Conservation (phyloP, 192 early-diverging fungal genomes). For the Pilobolus umbonatus region DNA sequence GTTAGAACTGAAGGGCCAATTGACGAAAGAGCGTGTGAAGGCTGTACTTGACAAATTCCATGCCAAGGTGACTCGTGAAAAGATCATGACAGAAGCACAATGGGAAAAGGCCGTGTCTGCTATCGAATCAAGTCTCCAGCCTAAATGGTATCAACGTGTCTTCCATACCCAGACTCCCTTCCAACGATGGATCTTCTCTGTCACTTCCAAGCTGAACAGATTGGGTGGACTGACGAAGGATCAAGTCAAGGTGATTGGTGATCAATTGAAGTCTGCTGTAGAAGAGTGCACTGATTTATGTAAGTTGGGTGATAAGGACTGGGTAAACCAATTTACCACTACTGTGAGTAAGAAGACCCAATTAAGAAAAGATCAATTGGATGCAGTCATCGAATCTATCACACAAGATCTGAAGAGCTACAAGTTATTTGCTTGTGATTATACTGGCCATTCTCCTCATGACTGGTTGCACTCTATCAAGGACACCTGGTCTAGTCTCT, state of each 20-base stretch:
- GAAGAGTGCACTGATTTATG: neutral
- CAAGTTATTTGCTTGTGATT: neutral
- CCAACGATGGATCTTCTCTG: neutral
- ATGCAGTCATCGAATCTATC: neutral
- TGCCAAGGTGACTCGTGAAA: neutral
- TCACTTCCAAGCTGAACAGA: neutral
- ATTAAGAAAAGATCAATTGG: neutral
- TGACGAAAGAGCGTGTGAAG: constrained; percentile 3
- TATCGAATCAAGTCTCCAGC: neutral
- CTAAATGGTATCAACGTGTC: constrained; percentile 5
- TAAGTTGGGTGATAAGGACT: neutral
- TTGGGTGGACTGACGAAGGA: neutral
- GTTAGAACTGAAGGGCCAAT: constrained; percentile 7
- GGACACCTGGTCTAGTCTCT: neutral
- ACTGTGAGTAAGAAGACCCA: neutral
- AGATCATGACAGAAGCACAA: constrained; percentile 8
- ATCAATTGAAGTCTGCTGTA: neutral
- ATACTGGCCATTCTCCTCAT: neutral
- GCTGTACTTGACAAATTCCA: constrained; percentile 2
- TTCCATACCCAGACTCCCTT: neutral
- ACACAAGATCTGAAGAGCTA: neutral
- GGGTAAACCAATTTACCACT: neutral
- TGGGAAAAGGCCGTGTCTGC: neutral
- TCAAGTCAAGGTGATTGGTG: neutral
- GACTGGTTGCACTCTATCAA: too few relatives aligned